Conservation (phyloP, 768 basidiomycete species). For the Neoboletus magnificus region DNA sequence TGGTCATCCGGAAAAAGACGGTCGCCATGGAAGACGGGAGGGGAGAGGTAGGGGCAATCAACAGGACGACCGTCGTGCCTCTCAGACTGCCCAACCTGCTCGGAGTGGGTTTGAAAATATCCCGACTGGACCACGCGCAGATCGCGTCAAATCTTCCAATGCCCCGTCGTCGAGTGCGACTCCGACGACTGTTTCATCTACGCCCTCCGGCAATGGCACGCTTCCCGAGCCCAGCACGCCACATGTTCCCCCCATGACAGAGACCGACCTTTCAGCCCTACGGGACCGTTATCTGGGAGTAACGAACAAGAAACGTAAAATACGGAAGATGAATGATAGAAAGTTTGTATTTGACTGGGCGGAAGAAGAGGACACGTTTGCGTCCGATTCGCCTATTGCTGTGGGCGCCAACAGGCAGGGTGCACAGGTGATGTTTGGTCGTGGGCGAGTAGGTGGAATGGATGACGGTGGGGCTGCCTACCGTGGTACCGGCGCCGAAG, state of each 20-base stretch:
- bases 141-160: slow-evolving; percentile 46
- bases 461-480: slow-evolving; percentile 60
- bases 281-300: slow-evolving; percentile 94
- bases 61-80: slow-evolving; percentile 37
- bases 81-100: slow-evolving; percentile 31
- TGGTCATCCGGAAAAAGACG: slow-evolving; percentile 48
- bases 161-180: slow-evolving; percentile 35
- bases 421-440: slow-evolving; percentile 85
- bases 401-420: slow-evolving; percentile 72
- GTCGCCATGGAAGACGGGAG: slow-evolving; percentile 42
- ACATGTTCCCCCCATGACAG: slow-evolving; percentile 67
- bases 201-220: slow-evolving; percentile 21
- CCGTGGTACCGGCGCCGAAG: slow-evolving; percentile 38
- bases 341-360: slow-evolving; percentile 99
- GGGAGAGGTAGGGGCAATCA: slow-evolving; percentile 34
- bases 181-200: slow-evolving; percentile 52
- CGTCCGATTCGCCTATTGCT: slow-evolving; percentile 69
- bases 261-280: slow-evolving; percentile 76
- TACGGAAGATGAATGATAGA: slow-evolving; percentile 91
- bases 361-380: slow-evolving; percentile 89
- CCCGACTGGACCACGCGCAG: slow-evolving; percentile 83
- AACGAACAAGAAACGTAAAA: slow-evolving; percentile 90
- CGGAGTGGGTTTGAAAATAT: slow-evolving; percentile 60
- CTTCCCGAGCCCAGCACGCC: slow-evolving; percentile 38
- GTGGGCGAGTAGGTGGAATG: slow-evolving; percentile 82